Conservation (phyloP, 2,329 filamentous ascomycete genomes). For the Alternaria panax region DNA sequence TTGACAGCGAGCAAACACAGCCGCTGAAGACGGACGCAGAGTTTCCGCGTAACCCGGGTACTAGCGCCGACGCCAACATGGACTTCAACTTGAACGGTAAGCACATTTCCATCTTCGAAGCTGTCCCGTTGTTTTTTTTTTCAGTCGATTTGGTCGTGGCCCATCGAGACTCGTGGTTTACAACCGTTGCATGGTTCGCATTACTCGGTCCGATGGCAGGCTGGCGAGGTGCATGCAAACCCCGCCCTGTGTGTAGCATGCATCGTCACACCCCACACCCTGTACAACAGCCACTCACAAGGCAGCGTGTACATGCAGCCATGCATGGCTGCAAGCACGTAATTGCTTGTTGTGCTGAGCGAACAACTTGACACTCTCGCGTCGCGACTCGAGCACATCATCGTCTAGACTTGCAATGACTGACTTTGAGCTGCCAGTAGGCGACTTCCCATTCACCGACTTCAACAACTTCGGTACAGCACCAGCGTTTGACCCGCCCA, state of each 20-base stretch:
- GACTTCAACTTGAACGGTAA: constrained; percentile 48
- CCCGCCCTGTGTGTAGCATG: constrained; percentile 37
- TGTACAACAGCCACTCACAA: constrained; percentile 35
- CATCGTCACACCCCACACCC: constrained; percentile 39
- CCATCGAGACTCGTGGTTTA: constrained; percentile 16
- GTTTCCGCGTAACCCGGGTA: constrained; percentile 21
- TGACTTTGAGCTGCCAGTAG: constrained; percentile 49
- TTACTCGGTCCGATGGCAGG: constrained; percentile 33
- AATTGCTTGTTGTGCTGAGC: constrained; percentile 36
- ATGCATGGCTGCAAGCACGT: constrained; percentile 47
- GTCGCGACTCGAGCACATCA: constrained; percentile 14
- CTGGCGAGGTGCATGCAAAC: constrained; percentile 28
- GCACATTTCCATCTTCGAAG: constrained; percentile 21
- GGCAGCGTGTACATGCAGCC: constrained; percentile 24
- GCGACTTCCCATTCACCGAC: constrained; percentile 57
- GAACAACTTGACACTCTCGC: constrained; percentile 22
- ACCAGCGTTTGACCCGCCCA: constrained; percentile 42
- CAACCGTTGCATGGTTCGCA: constrained; percentile 23
- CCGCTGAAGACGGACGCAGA: constrained; percentile 21
- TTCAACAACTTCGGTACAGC: constrained; percentile 52
- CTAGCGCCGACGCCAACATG: constrained; percentile 38
- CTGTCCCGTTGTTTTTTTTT: constrained; percentile 10
- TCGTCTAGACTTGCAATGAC: constrained; percentile 33
- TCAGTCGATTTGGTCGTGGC: constrained; percentile 15
- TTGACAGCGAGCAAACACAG: constrained; percentile 32